A percentile compares a stretch with the other conserved stretches of the same genome.
These are phyloP conservation scores for Isochrysis galbana DNA, from an alignment of 78 protist genomes.

Conservation along the genomic window DNA sequence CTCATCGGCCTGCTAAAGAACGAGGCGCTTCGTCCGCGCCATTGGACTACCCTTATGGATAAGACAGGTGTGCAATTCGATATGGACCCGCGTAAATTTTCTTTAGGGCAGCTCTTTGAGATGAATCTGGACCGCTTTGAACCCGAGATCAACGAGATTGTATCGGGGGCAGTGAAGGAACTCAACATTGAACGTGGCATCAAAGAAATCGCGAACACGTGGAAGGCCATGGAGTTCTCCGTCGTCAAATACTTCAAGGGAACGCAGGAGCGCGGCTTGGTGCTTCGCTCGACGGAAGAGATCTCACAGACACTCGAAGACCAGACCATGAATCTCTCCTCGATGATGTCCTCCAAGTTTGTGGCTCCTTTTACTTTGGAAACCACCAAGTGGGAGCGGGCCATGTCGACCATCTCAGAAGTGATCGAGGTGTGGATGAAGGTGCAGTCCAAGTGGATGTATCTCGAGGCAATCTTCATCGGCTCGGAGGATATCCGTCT, in stretches of 20 bases:
- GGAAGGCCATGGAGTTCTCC: conserved; percentile 65
- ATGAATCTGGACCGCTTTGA: conserved; percentile 68
- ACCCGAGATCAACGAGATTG: conserved; percentile 72
- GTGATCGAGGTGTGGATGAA: conserved; percentile 77
- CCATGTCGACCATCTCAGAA: conserved; percentile 66
- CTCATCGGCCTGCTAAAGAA: conserved; percentile 68
- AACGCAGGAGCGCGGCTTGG: conserved; percentile 42
- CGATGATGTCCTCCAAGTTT: conserved; percentile 66
- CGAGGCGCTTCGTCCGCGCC: conserved; percentile 83
- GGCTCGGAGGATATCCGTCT: conserved; percentile 88
- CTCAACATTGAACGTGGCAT: conserved; percentile 72
- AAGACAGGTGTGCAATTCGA: conserved; percentile 63
- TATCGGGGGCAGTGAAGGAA: conserved; percentile 66
- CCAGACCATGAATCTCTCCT: conserved; percentile 65
- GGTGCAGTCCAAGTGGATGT: conserved; percentile 89
- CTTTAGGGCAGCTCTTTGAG: conserved; percentile 62
- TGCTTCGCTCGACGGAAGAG: conserved; percentile 73
- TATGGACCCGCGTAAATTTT: conserved; percentile 57
- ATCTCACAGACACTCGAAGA: conserved; percentile 75
- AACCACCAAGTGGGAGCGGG: conserved; percentile 80
- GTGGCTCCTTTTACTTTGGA: conserved; percentile 61
- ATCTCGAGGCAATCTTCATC: conserved; percentile 87
- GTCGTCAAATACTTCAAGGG: conserved; percentile 55
- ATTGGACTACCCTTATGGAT: conserved; percentile 76
- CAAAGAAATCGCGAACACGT: conserved; percentile 55